phyloP scores from a whole-genome alignment of 2,329 filamentous ascomycete species.

The Cephalotrichum gorgonifer region DNA sequence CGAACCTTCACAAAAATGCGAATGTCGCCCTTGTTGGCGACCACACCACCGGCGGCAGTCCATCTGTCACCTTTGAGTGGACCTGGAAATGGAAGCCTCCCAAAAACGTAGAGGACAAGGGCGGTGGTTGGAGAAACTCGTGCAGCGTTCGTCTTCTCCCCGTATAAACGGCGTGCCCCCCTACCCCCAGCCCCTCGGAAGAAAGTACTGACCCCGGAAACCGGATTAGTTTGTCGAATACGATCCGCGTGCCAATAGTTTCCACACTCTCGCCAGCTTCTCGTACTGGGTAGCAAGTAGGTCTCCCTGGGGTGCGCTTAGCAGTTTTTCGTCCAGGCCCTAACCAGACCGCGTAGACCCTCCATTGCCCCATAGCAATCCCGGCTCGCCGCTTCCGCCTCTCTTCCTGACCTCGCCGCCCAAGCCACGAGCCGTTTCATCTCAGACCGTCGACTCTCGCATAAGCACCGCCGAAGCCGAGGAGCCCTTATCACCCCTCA shows the following conservation, averaged over 20 bases:
- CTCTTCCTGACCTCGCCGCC: constrained; percentile 64
- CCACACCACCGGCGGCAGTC: constrained; percentile 71
- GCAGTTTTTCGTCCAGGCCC: background rate
- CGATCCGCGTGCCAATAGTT: constrained; percentile 78
- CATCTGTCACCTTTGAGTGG: constrained; percentile 86
- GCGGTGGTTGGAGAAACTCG: constrained; percentile 88
- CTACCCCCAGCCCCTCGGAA: constrained; percentile 1
- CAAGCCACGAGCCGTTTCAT: constrained; percentile 72
- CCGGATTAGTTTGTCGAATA: constrained; percentile 77
- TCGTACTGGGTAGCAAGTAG: constrained; percentile 53
- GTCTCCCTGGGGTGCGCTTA: background rate
- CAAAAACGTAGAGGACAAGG: constrained; percentile 67
- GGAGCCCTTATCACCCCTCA: constrained; percentile 44
- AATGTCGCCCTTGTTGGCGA: constrained; percentile 95
- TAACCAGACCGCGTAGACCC: constrained; percentile 26
- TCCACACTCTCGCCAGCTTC: constrained; percentile 84
- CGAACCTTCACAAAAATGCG: constrained; percentile 92
- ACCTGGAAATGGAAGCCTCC: constrained; percentile 96
- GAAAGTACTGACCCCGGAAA: background rate
- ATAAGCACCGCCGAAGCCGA: constrained; percentile 62
- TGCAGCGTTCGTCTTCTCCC: constrained; percentile 58
- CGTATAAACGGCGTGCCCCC: no score
- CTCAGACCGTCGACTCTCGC: constrained; percentile 77
- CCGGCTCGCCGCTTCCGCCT: constrained; percentile 59
- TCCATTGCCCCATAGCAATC: constrained; percentile 36